Conservation (phyloP, 805 yeast genomes). For the Candida oleophila region DNA sequence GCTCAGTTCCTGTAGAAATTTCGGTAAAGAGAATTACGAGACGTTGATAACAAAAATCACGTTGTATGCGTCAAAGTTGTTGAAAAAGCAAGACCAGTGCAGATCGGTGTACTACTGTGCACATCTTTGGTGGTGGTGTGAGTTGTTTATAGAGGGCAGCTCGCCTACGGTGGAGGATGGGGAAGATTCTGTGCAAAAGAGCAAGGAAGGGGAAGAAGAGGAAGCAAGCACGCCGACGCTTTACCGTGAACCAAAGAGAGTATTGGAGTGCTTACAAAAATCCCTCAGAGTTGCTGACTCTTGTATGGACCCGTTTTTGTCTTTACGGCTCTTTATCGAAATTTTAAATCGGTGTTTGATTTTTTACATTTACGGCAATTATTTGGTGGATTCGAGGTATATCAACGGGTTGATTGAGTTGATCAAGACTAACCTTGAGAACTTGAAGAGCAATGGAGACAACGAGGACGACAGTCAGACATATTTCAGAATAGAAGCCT, state of each 20-base stretch:
- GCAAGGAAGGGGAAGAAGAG: constrained; percentile 25
- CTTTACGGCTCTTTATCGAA: constrained; percentile 83
- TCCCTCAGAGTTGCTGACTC: constrained; percentile 89
- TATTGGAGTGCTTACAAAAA: constrained; percentile 86
- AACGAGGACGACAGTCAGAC: constrained; percentile 18
- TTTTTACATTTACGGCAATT: constrained; percentile 79
- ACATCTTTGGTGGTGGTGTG: constrained; percentile 93
- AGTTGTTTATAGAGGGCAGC: constrained; percentile 34
- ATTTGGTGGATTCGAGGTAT: constrained; percentile 66
- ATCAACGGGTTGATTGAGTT: constrained; percentile 85
- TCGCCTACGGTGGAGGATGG: constrained; percentile 34
- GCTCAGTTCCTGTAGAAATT: constrained; percentile 40
- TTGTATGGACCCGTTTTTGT: constrained; percentile 76
- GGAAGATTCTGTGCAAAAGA: constrained; percentile 45
- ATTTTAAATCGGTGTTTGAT: constrained; percentile 83
- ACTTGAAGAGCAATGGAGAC: constrained; percentile 28
- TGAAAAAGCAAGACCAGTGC: constrained; percentile 94
- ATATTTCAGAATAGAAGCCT: constrained; percentile 25
- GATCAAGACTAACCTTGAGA: constrained; percentile 63
- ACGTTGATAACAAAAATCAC: constrained; percentile 81
- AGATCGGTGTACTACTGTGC: constrained; percentile 85
- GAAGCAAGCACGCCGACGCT: constrained; percentile 17
- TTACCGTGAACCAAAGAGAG: constrained; percentile 59
- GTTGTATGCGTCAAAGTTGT: constrained; percentile 79
- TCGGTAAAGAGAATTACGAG: constrained; percentile 71